A percentile compares a stretch with the other conserved stretches of the same genome.
Conservation (phyloP, 139 green algal species). For the Micromonas commoda region DNA sequence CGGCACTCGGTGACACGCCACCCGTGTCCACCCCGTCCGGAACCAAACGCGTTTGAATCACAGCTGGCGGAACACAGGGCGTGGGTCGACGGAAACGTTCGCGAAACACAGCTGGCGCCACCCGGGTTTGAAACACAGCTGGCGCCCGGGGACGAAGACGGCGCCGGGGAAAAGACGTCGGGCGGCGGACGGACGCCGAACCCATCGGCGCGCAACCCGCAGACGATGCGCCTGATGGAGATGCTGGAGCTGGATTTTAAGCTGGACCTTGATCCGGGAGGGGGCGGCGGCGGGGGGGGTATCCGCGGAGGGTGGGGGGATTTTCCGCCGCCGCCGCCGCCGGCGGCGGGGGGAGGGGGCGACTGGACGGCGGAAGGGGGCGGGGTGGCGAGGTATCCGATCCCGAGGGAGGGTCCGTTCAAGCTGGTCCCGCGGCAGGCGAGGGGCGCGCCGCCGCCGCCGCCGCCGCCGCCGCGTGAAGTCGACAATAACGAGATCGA, state of each 20-base stretch:
- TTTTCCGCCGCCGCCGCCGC: background rate
- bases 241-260: conserved; percentile 19
- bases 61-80: no score
- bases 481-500: background rate
- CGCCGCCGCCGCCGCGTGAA: background rate
- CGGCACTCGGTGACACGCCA: background rate
- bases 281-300: no score
- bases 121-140: no score
- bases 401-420: background rate
- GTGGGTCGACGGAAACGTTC: background rate
- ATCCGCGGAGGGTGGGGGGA: background rate
- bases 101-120: background rate
- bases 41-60: background rate
- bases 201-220: conserved; percentile 19
- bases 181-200: no score
- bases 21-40: background rate
- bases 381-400: background rate
- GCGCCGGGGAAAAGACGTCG: no score
- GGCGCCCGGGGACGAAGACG: no score
- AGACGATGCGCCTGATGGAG: conserved; percentile 12
- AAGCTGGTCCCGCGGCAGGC: background rate
- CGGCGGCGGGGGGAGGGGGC: no score
- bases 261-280: background rate
- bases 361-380: background rate
- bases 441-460: no score